Evolutionary conservation across 805 yeast genomes (phyloP), one percentile per base, ranked within the genome.

Genomic region (Saturnispora diversa): DNA sequence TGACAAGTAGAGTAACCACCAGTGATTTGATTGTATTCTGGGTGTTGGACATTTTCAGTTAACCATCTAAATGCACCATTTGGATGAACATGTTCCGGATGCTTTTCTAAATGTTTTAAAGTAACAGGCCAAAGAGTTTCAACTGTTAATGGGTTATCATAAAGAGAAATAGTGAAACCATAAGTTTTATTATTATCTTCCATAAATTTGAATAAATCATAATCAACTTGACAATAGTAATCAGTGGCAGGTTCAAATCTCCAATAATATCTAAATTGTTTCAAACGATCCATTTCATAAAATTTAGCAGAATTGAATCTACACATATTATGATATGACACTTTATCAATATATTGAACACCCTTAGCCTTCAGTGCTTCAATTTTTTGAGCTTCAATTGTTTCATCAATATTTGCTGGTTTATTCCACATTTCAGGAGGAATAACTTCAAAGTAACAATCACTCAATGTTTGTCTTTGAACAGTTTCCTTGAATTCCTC

Each of bases 251-350:
- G 94, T 60, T 84, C 94, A 37, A 84, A 66, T 50, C 94, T 65
- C 94, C 94, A 84, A 53, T 80, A 81, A 65, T 80, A 84, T 51
- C 66, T 72, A 60, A 69, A 80, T 45, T 81, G 64, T 44, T 70
- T 66, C 48, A 84, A 56, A 37, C 72, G 73, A 23, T 80, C 80
- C 46, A 80, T 66, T 37, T 75, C 65, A 54, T 75, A 81, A 51
- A 84, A 81, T 46, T 61, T 62, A 12, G 78, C 84, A 34, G 84
- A 77, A 55, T 82, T 81, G 59, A 83, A 84, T 23, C 94, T 71
- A 58, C 94, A 84, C 94, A 84, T 84, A 53, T 82, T 79, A 53
- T 82, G 92, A 54, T 84, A 84, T 2, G 85, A 76, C 35, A 56
- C 68, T 59, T 64, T 65, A 22, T 64, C 66, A 5, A 85, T 84